Base-by-base conservation (phyloP, 768 basidiomycete species). In the Hericium alpestre region DNA sequence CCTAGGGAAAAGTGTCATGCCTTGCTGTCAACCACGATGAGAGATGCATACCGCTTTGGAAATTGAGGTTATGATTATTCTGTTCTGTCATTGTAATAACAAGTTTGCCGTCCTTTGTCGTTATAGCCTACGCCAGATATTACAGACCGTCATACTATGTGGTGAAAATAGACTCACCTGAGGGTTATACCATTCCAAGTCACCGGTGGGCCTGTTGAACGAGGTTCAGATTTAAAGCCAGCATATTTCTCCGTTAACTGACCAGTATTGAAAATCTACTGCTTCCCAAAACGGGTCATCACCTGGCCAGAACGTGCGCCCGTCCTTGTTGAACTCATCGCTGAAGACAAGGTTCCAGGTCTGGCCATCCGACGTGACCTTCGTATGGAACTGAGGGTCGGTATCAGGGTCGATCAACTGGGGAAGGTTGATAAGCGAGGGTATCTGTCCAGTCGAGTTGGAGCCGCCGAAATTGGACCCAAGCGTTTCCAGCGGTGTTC, bases 231-330 rank as follows among this genome's bases (percentile, higher is more conserved):
- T 10, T 32, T 32, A 39, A 53, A n/a, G 20, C 20, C 55, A 25
- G 18, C 49, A 7, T 39, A 15, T 5, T 27, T 48, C n/a, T 2
- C 4, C 38, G 23, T n/a, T 27, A 20, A 38, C 73, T 58, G 43
- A 72, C 86, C 89, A 91, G 69, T 95, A 96, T 66, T 94, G 82
- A 37, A 94, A 68, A 67, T 95, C 84, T 9, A 77, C 83, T 22
- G 89, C 94, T 66, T 94, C 91, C 93, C 85, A 87, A 68, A 71
- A 95, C 66, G 77, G 82, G 77, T 79, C 93, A 73, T 85, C 95
- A 65, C 78, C 95, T 66, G 71, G 87, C 79, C 63, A 93, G 78
- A 82, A 89, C 69, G 76, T 88, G 72, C 67, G 83, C 60, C 75
- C 93, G 62, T 74, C 86, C 67, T 60, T 79, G 73, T 82, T 84